Evolutionary conservation across 805 yeast species (phyloP).

Genomic region (Hagleromyces aurorensis): DNA sequence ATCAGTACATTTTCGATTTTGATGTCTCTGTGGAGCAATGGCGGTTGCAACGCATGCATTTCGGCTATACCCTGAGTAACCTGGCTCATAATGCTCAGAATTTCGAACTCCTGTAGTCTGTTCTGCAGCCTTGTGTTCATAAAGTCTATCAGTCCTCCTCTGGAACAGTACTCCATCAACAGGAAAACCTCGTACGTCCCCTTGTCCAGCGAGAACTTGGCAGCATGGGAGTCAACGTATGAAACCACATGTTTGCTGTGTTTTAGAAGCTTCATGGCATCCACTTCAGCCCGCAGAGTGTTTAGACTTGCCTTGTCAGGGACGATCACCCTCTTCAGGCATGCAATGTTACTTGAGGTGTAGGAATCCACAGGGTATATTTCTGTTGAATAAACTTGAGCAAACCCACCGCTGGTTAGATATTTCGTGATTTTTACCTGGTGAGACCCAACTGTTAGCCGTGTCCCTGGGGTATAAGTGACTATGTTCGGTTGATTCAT

Average conservation of each 20-base stretch:
- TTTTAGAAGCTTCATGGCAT: conserved; percentile 84
- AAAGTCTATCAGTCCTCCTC: conserved; percentile 69
- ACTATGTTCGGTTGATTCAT: conserved; percentile 47
- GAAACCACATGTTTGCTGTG: conserved; percentile 78
- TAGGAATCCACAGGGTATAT: conserved; percentile 50
- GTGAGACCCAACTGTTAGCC: conserved; percentile 78
- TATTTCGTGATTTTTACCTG: conserved; percentile 58
- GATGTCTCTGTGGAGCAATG: conserved; percentile 70
- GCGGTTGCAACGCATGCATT: conserved; percentile 68
- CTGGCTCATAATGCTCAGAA: conserved; percentile 59
- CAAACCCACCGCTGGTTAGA: conserved; percentile 89
- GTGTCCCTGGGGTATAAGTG: conserved; percentile 69
- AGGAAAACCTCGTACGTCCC: conserved; percentile 71
- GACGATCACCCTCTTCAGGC: conserved; percentile 90
- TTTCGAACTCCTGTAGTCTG: conserved; percentile 60
- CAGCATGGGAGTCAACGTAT: conserved; percentile 93
- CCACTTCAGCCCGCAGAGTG: conserved; percentile 86
- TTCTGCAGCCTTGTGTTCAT: conserved; percentile 66
- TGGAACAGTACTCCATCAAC: conserved; percentile 72
- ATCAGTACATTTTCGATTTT: conserved; percentile 76
- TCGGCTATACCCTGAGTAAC: conserved; percentile 66
- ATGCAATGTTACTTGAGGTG: conserved; percentile 51
- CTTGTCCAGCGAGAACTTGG: conserved; percentile 44
- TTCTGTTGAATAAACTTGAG: conserved; percentile 81
- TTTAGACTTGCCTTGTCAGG: conserved; percentile 83